phyloP scores from a whole-genome alignment of 805 yeast genomes.

The Metschnikowia proteae region DNA sequence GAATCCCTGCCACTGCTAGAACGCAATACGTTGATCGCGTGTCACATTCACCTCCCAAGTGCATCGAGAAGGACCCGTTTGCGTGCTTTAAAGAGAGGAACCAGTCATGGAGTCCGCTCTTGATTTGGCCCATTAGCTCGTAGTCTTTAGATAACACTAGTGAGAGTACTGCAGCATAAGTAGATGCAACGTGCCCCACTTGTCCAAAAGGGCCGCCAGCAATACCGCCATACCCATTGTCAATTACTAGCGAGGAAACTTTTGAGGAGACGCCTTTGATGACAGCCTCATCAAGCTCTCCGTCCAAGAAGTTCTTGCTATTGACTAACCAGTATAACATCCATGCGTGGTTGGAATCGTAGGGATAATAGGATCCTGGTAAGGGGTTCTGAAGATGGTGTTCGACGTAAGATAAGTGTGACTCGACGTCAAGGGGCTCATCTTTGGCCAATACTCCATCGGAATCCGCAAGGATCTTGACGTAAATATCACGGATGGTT shows the following conservation, averaged over 20 bases:
- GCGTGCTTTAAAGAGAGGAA: constrained; percentile 54
- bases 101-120: constrained; percentile 56
- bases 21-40: constrained; percentile 86
- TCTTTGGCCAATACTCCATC: constrained; percentile 9
- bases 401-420: constrained; percentile 45
- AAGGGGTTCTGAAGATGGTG: constrained; percentile 41
- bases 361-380: constrained; percentile 47
- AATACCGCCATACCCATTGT: constrained; percentile 51
- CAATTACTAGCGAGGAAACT: constrained; percentile 24
- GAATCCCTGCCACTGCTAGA: constrained; percentile 62
- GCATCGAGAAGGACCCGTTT: constrained; percentile 79
- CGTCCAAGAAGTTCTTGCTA: constrained; percentile 23
- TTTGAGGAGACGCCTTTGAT: constrained; percentile 19
- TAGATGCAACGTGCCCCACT: constrained; percentile 76
- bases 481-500: constrained; percentile 27
- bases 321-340: constrained; percentile 79
- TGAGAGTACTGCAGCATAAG: constrained; percentile 72
- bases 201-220: constrained; percentile 83
- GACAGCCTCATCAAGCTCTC: constrained; percentile 5
- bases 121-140: constrained; percentile 25
- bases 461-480: constrained; percentile 16
- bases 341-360: constrained; percentile 95
- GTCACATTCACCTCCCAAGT: constrained; percentile 77
- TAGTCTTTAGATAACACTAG: constrained; percentile 50
- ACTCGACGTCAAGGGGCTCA: constrained; percentile 15